Evolutionary conservation across 2,329 filamentous ascomycete species (phyloP).

Genomic region (Peltaster fructicola): DNA sequence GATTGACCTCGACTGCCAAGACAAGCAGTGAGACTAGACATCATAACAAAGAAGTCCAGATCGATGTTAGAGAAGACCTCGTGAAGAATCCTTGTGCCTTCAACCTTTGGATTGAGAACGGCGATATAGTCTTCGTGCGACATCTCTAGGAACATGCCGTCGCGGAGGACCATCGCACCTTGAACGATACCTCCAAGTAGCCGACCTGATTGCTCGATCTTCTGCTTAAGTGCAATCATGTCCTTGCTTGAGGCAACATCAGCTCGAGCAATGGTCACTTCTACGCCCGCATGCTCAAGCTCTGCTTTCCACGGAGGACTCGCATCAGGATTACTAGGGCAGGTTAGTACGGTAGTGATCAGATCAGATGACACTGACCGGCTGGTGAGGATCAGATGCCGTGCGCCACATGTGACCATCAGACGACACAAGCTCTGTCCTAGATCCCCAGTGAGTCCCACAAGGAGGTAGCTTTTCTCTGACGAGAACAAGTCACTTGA

Average conservation of each 20-base stretch:
- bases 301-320: too few species aligned
- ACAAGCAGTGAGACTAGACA: slow-evolving; percentile 36
- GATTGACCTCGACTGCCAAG: slow-evolving; percentile 40
- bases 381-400: neutral
- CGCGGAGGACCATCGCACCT: slow-evolving; percentile 7
- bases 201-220: neutral
- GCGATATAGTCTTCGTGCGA: slow-evolving; percentile 2
- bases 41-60: slow-evolving; percentile 31
- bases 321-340: too few species aligned
- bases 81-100: slow-evolving; percentile 27
- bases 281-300: neutral
- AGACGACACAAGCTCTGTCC: neutral
- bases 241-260: neutral
- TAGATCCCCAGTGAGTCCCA: slow-evolving; percentile 1
- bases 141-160: slow-evolving; percentile 5
- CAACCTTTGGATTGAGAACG: slow-evolving; percentile 4
- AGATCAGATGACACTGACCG: neutral
- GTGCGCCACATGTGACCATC: neutral
- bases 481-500: neutral
- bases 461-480: slow-evolving; percentile 6
- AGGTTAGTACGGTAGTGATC: neutral
- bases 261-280: neutral
- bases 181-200: slow-evolving; percentile 7
- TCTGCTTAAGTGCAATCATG: neutral
- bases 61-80: slow-evolving; percentile 13